Evolutionary conservation across 2,329 filamentous ascomycete genomes (phyloP).

Genomic region (Helotiales sp.): DNA sequence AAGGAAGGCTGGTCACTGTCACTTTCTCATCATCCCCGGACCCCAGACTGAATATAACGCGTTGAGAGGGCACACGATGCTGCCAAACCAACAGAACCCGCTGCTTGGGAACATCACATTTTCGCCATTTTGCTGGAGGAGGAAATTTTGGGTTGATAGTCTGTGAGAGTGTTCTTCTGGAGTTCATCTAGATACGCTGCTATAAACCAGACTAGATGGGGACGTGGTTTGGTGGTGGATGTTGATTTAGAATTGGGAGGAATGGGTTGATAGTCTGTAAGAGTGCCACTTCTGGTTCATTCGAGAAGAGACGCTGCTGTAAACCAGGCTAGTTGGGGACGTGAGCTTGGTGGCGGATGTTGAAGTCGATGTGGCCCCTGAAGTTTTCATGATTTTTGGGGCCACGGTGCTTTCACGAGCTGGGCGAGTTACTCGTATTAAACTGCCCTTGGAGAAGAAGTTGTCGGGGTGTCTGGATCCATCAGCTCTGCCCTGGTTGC

Average conservation of each 20-base stretch:
- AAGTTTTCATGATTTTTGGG: neutral
- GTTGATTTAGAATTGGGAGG: neutral
- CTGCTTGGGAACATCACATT: conserved; percentile 28
- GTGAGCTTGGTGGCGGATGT: neutral
- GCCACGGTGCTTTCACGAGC: neutral
- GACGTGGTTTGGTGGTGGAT: neutral
- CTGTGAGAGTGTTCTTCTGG: neutral
- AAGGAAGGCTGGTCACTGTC: neutral
- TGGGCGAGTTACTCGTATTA: conserved; percentile 6
- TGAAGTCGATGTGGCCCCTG: neutral
- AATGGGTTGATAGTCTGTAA: neutral
- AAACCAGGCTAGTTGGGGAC: neutral
- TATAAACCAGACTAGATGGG: neutral
- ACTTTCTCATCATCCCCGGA: neutral
- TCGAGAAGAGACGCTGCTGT: neutral
- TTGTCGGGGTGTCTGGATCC: neutral
- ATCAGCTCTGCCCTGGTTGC: neutral
- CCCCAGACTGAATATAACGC: conserved; percentile 6
- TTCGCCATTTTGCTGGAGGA: conserved; percentile 23
- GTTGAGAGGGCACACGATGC: conserved; percentile 16
- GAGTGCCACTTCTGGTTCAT: neutral
- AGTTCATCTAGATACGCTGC: neutral
- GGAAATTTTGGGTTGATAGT: neutral
- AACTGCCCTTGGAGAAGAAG: neutral
- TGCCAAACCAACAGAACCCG: conserved; percentile 14